Conservation (phyloP, 768 basidiomycete species). For the Hygrophorus russula region DNA sequence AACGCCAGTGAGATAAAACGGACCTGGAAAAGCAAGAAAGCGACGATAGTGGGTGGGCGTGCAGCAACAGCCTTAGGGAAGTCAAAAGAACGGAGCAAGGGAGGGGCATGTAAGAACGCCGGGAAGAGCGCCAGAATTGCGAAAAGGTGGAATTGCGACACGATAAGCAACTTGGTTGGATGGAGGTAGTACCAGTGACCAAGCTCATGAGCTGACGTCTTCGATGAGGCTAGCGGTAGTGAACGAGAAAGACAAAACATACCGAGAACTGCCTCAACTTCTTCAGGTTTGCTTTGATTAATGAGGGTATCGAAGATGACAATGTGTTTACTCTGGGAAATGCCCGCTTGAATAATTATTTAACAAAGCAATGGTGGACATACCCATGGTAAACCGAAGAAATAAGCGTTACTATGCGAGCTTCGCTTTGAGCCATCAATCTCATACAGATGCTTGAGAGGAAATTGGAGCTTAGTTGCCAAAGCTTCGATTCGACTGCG, state of each 20-base stretch:
- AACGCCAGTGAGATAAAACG: conserved; percentile 1
- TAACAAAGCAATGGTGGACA: conserved; percentile 9
- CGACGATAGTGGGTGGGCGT: conserved; percentile 69
- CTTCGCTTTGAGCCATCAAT: conserved; percentile 96
- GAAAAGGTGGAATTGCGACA: conserved; percentile 85
- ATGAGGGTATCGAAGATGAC: conserved; percentile 98
- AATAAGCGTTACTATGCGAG: conserved; percentile 96
- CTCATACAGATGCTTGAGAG: conserved; percentile 88
- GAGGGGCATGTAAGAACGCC: conserved; percentile 77
- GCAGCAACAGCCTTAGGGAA: conserved; percentile 57
- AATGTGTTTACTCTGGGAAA: conserved; percentile 72
- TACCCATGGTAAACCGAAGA: conserved; percentile 94
- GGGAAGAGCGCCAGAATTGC: conserved; percentile 79
- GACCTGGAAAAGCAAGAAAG: conserved; percentile 80
- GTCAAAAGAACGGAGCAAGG: conserved; percentile 71
- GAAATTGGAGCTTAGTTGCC: conserved; percentile 79
- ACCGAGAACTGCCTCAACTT: conserved; percentile 93
- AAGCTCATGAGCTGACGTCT: conserved; percentile 72
- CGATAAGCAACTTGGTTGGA: conserved; percentile 77
- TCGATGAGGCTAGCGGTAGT: neutral
- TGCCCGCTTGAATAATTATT: neutral
- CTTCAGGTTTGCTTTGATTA: conserved; percentile 78
- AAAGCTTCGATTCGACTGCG: conserved; percentile 68
- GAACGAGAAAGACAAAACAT: conserved; percentile 8
- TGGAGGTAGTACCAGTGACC: conserved; percentile 95